Evolutionary conservation across 225 moss, liverwort and hornwort species (phyloP), one percentile per base, ranked within the genome.

Genomic region (Straminergon stramineum): DNA sequence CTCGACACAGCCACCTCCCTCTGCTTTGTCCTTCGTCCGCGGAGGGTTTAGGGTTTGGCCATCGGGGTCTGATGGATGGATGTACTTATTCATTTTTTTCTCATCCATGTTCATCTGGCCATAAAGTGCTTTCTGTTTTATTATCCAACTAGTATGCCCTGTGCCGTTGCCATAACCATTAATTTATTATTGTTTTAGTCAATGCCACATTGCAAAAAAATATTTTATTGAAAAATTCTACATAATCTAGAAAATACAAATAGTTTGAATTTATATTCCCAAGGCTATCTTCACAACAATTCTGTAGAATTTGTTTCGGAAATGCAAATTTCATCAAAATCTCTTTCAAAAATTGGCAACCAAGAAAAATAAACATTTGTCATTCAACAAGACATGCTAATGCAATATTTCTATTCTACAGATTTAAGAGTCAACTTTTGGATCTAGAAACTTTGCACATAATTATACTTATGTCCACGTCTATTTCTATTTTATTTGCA

Each of bases 1-100:
- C 12, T 7, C 1, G 0, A 0, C 0, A 0, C 0, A 3, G 57
- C 66, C 79, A 23, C 60, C 73, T 5, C n/a, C n/a, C 78, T 32
- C 30, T 35, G 13, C 41, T 64, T 92, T 92, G 75, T 63, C 48
- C 56, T 76, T 21, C 55, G 43, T 62, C 65, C 23, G 32, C 15
- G 27, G 3, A 48, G 88, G 43, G 57, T 90, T 90, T 65, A 89
- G 92, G 92, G 90, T 37, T 92, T 60, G 26, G n/a, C 5, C 62
- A 15, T 34, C 13, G 0, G 5, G n/a, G 32, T 22, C 24, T 4
- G 45, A 13, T 24, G 10, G 61, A 82, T 75, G 88, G 63, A 88
- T 83, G 71, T 15, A 17, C 5, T 41, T 23, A 27, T 71, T 19
- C 48, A 3, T 5, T 2, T 5, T 1, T 4, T 14, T 31, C 43